phyloP scores from a whole-genome alignment of 768 basidiomycete genomes.

The Hypholoma sublateritium region DNA sequence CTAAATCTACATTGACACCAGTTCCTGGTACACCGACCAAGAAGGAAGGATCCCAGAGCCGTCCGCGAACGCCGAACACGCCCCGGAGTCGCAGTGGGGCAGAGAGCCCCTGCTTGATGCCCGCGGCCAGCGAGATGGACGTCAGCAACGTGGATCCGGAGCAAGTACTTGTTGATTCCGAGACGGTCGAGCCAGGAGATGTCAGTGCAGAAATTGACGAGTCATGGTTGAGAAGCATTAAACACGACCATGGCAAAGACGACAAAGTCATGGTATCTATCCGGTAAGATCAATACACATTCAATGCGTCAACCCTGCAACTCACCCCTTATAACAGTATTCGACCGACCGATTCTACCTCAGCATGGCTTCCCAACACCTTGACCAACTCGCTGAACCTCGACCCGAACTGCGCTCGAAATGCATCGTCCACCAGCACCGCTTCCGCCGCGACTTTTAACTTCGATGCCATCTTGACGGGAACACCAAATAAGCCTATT shows the following conservation, averaged over 20 bases:
- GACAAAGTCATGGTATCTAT: constrained; percentile 89
- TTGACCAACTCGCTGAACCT: constrained; percentile 58
- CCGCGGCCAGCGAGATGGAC: constrained; percentile 67
- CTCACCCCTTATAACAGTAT: constrained; percentile 41
- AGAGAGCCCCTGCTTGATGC: constrained; percentile 48
- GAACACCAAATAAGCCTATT: constrained; percentile 76
- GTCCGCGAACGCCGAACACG: constrained; percentile 56
- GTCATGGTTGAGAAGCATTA: constrained; percentile 40
- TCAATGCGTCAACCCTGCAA: neutral
- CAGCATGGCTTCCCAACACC: constrained; percentile 58
- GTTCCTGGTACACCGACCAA: constrained; percentile 58
- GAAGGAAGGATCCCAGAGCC: constrained; percentile 29
- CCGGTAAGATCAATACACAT: constrained; percentile 43
- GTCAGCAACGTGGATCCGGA: constrained; percentile 73
- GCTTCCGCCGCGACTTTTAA: constrained; percentile 44
- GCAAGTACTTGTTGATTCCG: constrained; percentile 73
- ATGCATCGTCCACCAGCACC: constrained; percentile 26
- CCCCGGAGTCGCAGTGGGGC: constrained; percentile 45
- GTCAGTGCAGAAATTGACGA: constrained; percentile 71
- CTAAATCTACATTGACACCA: constrained; percentile 39
- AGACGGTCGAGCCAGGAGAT: constrained; percentile 69
- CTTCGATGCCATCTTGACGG: constrained; percentile 77
- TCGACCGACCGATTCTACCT: constrained; percentile 51
- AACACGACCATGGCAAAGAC: constrained; percentile 60
- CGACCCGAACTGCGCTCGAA: constrained; percentile 53